Base-by-base conservation (phyloP, 73 alveolate species). In the Stentor coeruleus region DNA sequence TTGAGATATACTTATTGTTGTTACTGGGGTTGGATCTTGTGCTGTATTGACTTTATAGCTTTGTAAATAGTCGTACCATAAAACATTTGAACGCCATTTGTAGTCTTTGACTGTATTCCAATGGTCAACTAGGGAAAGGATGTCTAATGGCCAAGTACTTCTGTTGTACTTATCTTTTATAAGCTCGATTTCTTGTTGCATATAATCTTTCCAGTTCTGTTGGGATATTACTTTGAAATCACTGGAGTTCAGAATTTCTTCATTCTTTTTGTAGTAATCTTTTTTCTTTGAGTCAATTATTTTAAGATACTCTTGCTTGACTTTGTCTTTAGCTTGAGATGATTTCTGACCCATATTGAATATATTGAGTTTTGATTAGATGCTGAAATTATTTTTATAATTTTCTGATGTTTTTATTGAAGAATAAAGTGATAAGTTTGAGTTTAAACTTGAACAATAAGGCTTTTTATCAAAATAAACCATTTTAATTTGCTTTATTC, bases 61-160 rank as follows among this genome's bases (percentile, higher is more conserved):
- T 26, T 66, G 79, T 0, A 66, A 40, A 33, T 66, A 66, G 37
- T 66, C 37, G 79, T 66, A 66, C 37, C 79, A 66, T 11, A 66
- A 11, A 20, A 66, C 79, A 2, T 66, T 66, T 33, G 79, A 66
- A 20, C 79, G n/a, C 79, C 79, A 66, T 66, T 66, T 66, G 79
- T 20, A 31, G 37, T 66, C 79, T 0, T 49, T 49, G 6, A 31
- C 79, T 26, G 40, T 66, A 11, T 66, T 66, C 37, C 79, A 66
- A 33, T 20, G 15, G 20, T 66, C 37, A 33, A 20, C n/a, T 20
- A 66, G 79, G 14, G n/a, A 20, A 66, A 33, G 1, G 40, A 66
- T 1, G 20, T 66, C 42, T 33, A 20, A 31, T 28, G 79, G 79
- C 79, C 79, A 66, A 11, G 37, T 11, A 20, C n/a, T 31, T 20